Conservation (phyloP, 1,139 yeast genomes). For the Sugiyamaella xylanicola region DNA sequence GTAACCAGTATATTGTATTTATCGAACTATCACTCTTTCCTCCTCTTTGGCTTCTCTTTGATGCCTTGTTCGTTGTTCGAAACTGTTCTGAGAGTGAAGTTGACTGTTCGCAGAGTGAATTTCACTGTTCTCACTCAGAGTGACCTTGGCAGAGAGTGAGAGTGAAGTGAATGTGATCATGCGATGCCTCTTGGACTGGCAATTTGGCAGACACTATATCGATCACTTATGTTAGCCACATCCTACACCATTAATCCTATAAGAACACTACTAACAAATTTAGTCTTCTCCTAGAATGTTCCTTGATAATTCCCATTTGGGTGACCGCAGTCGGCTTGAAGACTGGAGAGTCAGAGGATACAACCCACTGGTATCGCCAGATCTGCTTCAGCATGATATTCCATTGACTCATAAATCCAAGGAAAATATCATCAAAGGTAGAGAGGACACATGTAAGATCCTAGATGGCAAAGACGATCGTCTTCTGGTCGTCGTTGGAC, state of each 20-base stretch:
- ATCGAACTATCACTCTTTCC: too few species aligned
- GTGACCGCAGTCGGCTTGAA: slow-evolving; percentile 79
- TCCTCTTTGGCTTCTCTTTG: too few species aligned
- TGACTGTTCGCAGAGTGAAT: too few species aligned
- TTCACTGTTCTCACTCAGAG: too few species aligned
- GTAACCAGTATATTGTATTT: too few species aligned
- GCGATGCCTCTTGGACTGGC: too few species aligned
- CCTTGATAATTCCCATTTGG: slow-evolving; percentile 77
- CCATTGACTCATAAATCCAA: slow-evolving; percentile 67
- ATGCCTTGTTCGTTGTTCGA: too few species aligned
- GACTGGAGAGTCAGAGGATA: slow-evolving; percentile 95
- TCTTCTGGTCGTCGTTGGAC: slow-evolving; percentile 84
- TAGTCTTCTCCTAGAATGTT: slow-evolving; percentile 55
- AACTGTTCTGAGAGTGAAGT: too few species aligned
- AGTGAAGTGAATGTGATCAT: too few species aligned
- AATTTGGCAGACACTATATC: background rate
- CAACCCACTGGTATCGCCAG: slow-evolving; percentile 95
- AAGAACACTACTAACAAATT: background rate
- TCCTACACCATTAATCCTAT: too few species aligned
- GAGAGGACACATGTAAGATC: slow-evolving; percentile 73
- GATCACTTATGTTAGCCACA: too few species aligned
- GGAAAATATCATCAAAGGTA: slow-evolving; percentile 67
- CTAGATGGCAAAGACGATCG: slow-evolving; percentile 79
- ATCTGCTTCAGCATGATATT: slow-evolving; percentile 84
- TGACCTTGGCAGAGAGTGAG: too few species aligned